Base-by-base conservation (phyloP, 2,329 filamentous ascomycete species). In the Fusarium veterinarium region DNA sequence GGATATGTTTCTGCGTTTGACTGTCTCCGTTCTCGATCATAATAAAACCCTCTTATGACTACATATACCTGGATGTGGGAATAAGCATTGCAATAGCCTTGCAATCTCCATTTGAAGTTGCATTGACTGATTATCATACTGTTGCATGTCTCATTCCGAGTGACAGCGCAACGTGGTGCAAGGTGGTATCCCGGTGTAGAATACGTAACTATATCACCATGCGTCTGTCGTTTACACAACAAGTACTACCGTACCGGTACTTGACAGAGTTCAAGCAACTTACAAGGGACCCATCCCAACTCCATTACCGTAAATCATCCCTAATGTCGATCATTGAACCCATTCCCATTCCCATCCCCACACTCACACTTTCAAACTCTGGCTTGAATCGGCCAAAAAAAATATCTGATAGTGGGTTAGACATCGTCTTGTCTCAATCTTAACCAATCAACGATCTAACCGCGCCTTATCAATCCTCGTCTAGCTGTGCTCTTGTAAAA, bases 381-480 rank as follows among this genome's bases (percentile, higher is more conserved):
- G 61, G 44, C 33, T 64, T 46, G 42, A 35, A 56, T 57, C 60
- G 53, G 63, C 41, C 35, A 40, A 60, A 45, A 45, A 49, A 46
- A 67, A 42, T 61, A 52, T 48, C 56, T 72, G 69, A 60, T 20
- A 41, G 51, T 46, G 25, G 53, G 30, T 25, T 23, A 28, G 49
- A 33, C 64, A 49, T 52, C 13, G 49, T 8, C 44, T 37, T 48
- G 40, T 49, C 35, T 68, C 23, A 48, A 41, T 33, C 20, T 57
- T 38, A 37, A 30, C 69, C 70, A 72, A 72, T 72, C 69, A 72
- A 7, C 25, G 12, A 17, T 17, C 58, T 60, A 45, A 38, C 69
- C 69, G 64, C 65, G 64, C 52, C 48, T 55, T 48, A 53, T 52
- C 44, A 25, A 58, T 45, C 46, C 56, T 41, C 57, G 48, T 48